Evolutionary conservation across 148 eudicot genomes (phyloP).

Genomic region (Tetragonia tetragonoides): DNA sequence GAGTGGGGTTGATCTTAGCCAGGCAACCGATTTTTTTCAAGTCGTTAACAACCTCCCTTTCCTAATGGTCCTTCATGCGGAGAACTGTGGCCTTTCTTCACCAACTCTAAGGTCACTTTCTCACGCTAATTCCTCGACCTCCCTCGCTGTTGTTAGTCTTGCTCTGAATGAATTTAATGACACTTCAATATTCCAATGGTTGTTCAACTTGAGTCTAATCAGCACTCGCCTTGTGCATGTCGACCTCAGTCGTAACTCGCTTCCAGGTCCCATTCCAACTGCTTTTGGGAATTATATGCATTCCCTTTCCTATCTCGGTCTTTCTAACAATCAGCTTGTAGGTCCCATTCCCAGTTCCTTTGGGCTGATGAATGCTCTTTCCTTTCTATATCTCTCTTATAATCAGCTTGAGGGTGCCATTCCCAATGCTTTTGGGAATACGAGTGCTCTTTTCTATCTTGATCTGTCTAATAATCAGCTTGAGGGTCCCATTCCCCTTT

Average conservation of each 20-base stretch:
- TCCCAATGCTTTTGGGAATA: conserved; percentile 6
- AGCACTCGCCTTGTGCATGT: conserved; percentile 13
- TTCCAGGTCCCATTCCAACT: conserved; percentile 17
- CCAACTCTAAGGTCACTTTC: conserved; percentile 3
- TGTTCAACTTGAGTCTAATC: conserved; percentile 11
- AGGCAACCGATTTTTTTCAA: background rate
- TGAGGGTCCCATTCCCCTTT: background rate
- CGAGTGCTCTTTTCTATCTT: background rate
- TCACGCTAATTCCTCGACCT: conserved; percentile 5
- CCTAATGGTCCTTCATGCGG: conserved; percentile 6
- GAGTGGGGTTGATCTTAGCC: background rate
- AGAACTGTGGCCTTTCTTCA: background rate
- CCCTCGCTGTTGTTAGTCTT: conserved; percentile 13
- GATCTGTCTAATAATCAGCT: background rate
- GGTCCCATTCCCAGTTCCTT: background rate
- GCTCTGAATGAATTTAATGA: background rate
- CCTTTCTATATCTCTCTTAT: conserved; percentile 8
- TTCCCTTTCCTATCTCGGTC: conserved; percentile 17
- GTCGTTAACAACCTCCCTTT: conserved; percentile 11
- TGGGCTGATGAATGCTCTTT: conserved; percentile 8
- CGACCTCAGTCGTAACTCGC: background rate
- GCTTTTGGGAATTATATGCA: conserved; percentile 5
- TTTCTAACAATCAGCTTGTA: background rate
- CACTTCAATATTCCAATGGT: conserved; percentile 8
- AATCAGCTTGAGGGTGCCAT: conserved; percentile 7